Percentiles rank a stretch among this genome's conserved stretches.
Conservation (phyloP, 257 asterid species). For the Hygrophila difformis region DNA sequence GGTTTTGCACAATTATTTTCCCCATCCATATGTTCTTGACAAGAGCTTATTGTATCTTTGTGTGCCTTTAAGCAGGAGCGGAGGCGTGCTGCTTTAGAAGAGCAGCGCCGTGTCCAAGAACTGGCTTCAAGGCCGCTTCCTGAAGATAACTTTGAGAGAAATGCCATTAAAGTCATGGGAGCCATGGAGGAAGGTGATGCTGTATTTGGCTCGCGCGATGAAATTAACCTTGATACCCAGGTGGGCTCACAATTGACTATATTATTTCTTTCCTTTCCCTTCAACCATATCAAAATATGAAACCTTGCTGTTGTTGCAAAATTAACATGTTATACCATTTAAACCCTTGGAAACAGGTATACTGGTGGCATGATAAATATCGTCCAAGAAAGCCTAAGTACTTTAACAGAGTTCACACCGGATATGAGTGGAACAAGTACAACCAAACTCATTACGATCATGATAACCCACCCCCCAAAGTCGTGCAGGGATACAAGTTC, state of each 20-base stretch:
- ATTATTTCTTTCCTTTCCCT: no score
- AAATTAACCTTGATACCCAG: slow-evolving; percentile 77
- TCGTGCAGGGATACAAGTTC: slow-evolving; percentile 86
- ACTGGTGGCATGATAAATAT: slow-evolving; percentile 92
- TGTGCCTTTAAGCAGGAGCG: no score
- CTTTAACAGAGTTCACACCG: slow-evolving; percentile 82
- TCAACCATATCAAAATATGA: no score
- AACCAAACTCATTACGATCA: slow-evolving; percentile 84
- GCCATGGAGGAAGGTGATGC: slow-evolving; percentile 90
- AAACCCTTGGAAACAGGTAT: no score
- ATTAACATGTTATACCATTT: no score
- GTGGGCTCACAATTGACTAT: no score
- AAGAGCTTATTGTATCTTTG: no score
- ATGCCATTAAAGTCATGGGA: slow-evolving; percentile 80
- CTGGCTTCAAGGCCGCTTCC: slow-evolving; percentile 50
- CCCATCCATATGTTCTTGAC: no score
- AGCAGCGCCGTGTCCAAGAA: slow-evolving; percentile 81
- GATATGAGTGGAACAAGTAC: slow-evolving; percentile 84
- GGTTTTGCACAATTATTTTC: no score
- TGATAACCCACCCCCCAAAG: slow-evolving; percentile 83
- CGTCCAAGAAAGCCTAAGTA: slow-evolving; percentile 84
- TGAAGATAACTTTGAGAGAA: slow-evolving; percentile 68
- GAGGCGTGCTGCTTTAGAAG: slow-evolving; percentile 69
- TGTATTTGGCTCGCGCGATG: slow-evolving; percentile 76
- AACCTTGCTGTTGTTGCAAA: no score